Conservation (phyloP, 2,329 filamentous ascomycete genomes). For the Ceratocystis smalleyi region DNA sequence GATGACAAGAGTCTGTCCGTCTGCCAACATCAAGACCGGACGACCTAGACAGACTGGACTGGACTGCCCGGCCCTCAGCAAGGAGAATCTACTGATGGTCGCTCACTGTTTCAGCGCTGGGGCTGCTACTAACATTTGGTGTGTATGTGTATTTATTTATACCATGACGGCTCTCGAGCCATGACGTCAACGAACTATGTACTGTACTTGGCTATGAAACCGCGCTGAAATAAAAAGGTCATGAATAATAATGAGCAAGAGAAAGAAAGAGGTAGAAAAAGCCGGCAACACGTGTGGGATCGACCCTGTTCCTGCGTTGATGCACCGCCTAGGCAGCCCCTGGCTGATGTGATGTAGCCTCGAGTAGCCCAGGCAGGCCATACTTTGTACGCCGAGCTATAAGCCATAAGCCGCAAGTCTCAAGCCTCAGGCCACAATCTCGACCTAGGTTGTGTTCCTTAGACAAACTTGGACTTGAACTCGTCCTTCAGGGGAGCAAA, state of each 20-base stretch:
- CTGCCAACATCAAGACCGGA: too few relatives aligned
- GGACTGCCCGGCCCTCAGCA: too few relatives aligned
- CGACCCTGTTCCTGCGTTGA: too few relatives aligned
- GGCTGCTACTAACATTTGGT: neutral
- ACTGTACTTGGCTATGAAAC: neutral
- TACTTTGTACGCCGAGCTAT: neutral
- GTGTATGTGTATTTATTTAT: neutral
- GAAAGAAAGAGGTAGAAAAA: neutral
- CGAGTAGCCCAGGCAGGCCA: too few relatives aligned
- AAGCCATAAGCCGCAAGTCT: neutral
- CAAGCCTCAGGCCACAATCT: neutral
- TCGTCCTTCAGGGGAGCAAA: constrained; percentile 20
- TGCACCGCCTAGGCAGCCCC: too few relatives aligned
- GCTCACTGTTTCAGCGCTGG: neutral
- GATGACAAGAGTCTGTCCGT: too few relatives aligned
- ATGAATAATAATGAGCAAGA: neutral
- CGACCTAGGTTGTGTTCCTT: neutral
- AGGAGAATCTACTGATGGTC: too few relatives aligned
- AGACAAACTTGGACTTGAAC: constrained; percentile 10
- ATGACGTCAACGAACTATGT: neutral
- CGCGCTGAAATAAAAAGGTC: neutral
- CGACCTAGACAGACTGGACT: too few relatives aligned
- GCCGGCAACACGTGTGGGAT: too few relatives aligned
- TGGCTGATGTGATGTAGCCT: too few relatives aligned
- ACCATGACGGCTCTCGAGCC: neutral